These are phyloP conservation scores for Starmerella roubikii DNA, from an alignment of 805 yeast genomes.

Conservation along the genomic window DNA sequence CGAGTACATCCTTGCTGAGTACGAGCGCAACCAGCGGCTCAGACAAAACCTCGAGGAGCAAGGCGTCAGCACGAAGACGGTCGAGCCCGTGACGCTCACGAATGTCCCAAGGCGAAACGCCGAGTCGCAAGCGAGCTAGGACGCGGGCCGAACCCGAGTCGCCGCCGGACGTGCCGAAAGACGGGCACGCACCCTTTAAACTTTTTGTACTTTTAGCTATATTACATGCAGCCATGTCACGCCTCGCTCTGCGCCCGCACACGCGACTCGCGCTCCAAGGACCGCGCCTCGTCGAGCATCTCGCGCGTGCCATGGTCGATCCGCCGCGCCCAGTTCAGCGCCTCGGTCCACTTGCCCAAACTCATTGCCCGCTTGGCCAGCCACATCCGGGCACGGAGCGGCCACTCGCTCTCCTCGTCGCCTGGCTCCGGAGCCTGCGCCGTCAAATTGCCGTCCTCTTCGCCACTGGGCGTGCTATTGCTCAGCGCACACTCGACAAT, in stretches of 20 bases:
- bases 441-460: not conserved
- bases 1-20: slow-evolving; percentile 20
- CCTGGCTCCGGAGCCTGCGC: not conserved
- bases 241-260: not conserved
- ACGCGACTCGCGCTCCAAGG: slow-evolving; percentile 60
- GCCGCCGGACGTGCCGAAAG: not conserved
- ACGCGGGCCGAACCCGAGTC: too few relatives aligned
- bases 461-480: not conserved
- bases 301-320: slow-evolving; percentile 36
- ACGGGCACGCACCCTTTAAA: not conserved
- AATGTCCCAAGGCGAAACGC: too few relatives aligned
- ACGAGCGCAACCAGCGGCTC: too few relatives aligned
- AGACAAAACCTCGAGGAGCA: slow-evolving; percentile 13
- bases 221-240: too few relatives aligned
- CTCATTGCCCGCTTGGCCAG: slow-evolving; percentile 55
- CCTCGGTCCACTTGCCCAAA: slow-evolving; percentile 45
- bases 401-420: slow-evolving; percentile 14
- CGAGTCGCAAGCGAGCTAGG: too few relatives aligned
- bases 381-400: slow-evolving; percentile 69
- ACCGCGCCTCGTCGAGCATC: slow-evolving; percentile 68
- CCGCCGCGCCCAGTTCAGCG: slow-evolving; percentile 60
- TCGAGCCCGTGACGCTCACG: slow-evolving; percentile 4
- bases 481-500: slow-evolving; percentile 42
- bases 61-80: slow-evolving; percentile 16
- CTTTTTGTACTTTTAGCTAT: too few relatives aligned